Percentiles rank a stretch among this genome's conserved stretches.
These are phyloP conservation scores for Neoboletus subvelutipes DNA, from an alignment of 768 basidiomycete species.

Conservation along the genomic window DNA sequence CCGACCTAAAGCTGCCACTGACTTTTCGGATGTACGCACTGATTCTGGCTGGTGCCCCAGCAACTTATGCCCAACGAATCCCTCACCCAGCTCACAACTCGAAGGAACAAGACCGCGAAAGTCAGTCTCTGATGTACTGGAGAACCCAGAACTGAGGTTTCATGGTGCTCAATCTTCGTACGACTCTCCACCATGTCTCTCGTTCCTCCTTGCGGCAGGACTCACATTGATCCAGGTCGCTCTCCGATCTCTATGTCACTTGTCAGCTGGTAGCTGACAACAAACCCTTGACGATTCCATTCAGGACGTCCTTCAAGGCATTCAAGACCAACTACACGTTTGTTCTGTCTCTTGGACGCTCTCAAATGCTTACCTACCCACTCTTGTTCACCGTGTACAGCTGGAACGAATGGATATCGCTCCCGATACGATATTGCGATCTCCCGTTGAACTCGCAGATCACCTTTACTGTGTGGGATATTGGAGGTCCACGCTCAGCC, in stretches of 20 bases:
- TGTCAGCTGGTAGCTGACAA: constrained; percentile 92
- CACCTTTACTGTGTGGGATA: constrained; percentile 95
- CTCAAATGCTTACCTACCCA: not conserved
- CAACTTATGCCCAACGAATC: not conserved
- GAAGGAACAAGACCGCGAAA: constrained; percentile 76
- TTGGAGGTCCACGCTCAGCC: constrained; percentile 76
- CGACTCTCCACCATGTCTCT: constrained; percentile 8
- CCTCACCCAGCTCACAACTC: constrained; percentile 66
- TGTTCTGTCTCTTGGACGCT: constrained; percentile 22
- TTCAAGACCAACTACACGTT: constrained; percentile 84
- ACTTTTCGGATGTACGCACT: constrained; percentile 75
- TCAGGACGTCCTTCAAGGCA: constrained; percentile 88
- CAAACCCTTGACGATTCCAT: constrained; percentile 88
- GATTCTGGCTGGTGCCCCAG: not conserved
- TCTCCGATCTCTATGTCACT: constrained; percentile 92
- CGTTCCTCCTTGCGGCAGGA: constrained; percentile 9
- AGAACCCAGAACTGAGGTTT: constrained; percentile 79
- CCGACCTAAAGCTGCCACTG: constrained; percentile 83
- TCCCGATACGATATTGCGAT: constrained; percentile 93
- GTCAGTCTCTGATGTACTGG: constrained; percentile 76
- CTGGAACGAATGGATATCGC: constrained; percentile 94
- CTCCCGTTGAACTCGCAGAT: constrained; percentile 87
- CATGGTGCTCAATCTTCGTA: constrained; percentile 82
- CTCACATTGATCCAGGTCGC: constrained; percentile 52
- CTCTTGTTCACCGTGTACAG: constrained; percentile 36